phyloP scores from a whole-genome alignment of 2,329 filamentous ascomycete genomes.

The Aspergillus quadricinctus region DNA sequence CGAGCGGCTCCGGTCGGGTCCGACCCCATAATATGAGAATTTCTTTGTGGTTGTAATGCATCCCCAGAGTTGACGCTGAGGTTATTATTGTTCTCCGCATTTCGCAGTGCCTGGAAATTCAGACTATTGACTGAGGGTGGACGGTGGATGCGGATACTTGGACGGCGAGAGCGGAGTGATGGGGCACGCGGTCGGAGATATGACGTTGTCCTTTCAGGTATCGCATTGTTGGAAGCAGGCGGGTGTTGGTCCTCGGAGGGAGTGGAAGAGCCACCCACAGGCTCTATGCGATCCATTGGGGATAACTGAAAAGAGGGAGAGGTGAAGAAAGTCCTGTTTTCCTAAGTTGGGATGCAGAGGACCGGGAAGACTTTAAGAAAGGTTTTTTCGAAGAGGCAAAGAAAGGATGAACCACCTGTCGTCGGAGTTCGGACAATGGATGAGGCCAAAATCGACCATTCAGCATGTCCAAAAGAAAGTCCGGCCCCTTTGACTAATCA shows the following conservation, averaged over 20 bases:
- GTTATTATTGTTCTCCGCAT: neutral
- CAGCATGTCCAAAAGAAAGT: neutral
- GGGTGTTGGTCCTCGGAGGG: constrained; percentile 8
- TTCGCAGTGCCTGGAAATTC: neutral
- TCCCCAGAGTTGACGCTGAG: neutral
- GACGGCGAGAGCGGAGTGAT: constrained; percentile 25
- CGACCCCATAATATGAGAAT: neutral
- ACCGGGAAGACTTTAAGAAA: neutral
- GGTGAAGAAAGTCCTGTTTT: neutral
- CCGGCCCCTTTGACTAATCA: neutral
- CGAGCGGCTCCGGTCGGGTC: neutral
- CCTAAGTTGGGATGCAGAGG: constrained; percentile 1
- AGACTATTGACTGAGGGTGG: constrained; percentile 12
- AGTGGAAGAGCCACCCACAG: constrained; percentile 19
- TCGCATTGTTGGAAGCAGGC: constrained; percentile 10
- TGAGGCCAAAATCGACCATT: neutral
- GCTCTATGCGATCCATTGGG: constrained; percentile 39
- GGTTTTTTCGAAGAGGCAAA: neutral
- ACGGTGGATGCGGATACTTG: constrained; percentile 29
- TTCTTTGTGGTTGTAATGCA: neutral
- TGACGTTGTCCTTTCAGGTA: constrained; percentile 17
- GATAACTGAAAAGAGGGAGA: neutral
- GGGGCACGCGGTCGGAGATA: constrained; percentile 17
- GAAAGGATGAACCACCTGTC: neutral
- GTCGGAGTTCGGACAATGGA: neutral